Percentiles rank a stretch among this genome's conserved stretches.
Conservation (phyloP, 495 filamentous ascomycete genomes). For the Apiosordaria backusii region DNA sequence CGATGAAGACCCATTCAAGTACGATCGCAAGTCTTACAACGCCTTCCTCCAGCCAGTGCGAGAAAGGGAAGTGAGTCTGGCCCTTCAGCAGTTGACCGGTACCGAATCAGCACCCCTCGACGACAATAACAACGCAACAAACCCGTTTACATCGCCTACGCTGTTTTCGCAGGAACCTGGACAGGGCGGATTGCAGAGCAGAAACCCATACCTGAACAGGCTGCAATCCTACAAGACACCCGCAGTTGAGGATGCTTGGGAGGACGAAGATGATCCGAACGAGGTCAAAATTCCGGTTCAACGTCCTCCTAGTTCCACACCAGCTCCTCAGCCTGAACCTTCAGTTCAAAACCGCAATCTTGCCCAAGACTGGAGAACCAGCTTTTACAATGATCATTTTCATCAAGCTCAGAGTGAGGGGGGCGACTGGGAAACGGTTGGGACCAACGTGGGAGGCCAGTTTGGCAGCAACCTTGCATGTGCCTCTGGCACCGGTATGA, state of each 20-base stretch:
- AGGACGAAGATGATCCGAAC: constrained; percentile 4
- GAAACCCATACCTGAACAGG: constrained; percentile 19
- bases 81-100: constrained; percentile 20
- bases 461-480: constrained; percentile 31
- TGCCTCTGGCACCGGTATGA: constrained; percentile 13
- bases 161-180: neutral
- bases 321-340: neutral
- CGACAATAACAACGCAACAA: neutral
- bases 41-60: constrained; percentile 24
- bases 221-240: constrained; percentile 15
- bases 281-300: constrained; percentile 19
- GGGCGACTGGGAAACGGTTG: constrained; percentile 33
- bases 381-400: constrained; percentile 2
- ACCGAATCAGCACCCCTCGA: neutral
- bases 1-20: constrained; percentile 35
- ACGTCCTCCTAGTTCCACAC: neutral
- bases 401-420: constrained; percentile 19
- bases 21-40: constrained; percentile 26
- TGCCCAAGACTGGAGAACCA: neutral
- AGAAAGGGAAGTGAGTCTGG: constrained; percentile 31
- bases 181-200: constrained; percentile 2
- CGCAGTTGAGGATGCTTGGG: constrained; percentile 14
- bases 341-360: neutral
- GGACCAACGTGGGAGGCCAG: constrained; percentile 17
- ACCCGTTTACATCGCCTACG: neutral